Base-by-base conservation (phyloP, 129 eudicot species). In the Pittosporum tobira region DNA sequence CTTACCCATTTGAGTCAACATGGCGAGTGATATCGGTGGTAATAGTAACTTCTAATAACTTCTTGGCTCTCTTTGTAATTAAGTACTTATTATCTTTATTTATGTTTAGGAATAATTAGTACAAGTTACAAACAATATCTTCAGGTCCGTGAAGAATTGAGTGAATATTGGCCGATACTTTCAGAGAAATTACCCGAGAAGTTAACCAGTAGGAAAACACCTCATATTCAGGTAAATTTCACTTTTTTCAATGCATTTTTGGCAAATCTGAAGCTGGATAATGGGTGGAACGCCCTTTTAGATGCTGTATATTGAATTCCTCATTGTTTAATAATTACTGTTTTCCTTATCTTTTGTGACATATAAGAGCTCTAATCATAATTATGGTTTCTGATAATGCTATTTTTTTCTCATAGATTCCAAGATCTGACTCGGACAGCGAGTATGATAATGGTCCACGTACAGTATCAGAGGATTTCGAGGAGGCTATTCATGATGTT, bases 111-210 rank as follows among this genome's bases (percentile, higher is more conserved):
- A n/a, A n/a, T n/a, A n/a, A n/a, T n/a, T n/a, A n/a, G n/a, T n/a
- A n/a, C n/a, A n/a, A n/a, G n/a, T n/a, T n/a, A n/a, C 25, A 49
- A 34, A 13, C 48, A 45, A 19, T 22, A 15, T 59, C 18, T 65
- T 70, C 64, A 93, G 99, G 99, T 93, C 24, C 96, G 99, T 47
- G 66, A 77, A 69, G 76, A 69, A 45, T 73, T 93, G 57, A 72
- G 84, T 69, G 40, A 67, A 46, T 84, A 62, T 65, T 93, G 99
- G 99, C 90, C 91, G 20, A 52, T 65, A 68, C 86, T 93, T 58
- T 63, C 79, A 11, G 79, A 58, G 42, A 79, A 70, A 66, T 59
- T 87, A 36, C 85, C 96, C 31, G 79, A 74, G 50, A 73, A 81
- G 26, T 59, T 87, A 61, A 79, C 76, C 37, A 70, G 77, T 24